A percentile compares a stretch with the other conserved stretches of the same genome.
These are phyloP conservation scores for Xerocomellus chrysenteron DNA, from an alignment of 768 basidiomycete genomes.

Conservation along the genomic window DNA sequence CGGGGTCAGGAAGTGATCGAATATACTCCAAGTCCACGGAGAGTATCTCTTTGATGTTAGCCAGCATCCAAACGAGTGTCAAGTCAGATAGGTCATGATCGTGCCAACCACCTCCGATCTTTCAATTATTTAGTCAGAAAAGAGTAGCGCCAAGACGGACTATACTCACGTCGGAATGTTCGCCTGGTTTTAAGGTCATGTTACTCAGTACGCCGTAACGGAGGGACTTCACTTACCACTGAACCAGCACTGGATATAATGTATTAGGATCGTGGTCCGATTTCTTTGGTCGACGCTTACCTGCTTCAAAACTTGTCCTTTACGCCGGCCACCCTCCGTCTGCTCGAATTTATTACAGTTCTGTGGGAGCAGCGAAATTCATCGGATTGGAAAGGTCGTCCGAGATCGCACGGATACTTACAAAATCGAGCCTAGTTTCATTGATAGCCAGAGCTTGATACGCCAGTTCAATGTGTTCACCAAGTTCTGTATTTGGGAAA, in stretches of 20 bases:
- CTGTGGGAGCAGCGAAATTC: constrained; percentile 31
- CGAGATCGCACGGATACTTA: constrained; percentile 31
- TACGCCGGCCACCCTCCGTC: constrained; percentile 47
- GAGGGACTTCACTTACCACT: constrained; percentile 42
- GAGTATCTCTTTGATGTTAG: constrained; percentile 54
- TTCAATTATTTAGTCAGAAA: not conserved
- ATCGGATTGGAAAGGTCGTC: not conserved
- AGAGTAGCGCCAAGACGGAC: not conserved
- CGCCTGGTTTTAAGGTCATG: constrained; percentile 22
- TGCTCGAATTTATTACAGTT: constrained; percentile 64
- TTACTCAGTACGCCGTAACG: not conserved
- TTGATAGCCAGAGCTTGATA: constrained; percentile 72
- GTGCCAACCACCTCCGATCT: constrained; percentile 72
- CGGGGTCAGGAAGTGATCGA: constrained; percentile 47
- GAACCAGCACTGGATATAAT: constrained; percentile 61
- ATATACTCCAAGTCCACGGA: constrained; percentile 58
- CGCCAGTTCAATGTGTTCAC: constrained; percentile 61
- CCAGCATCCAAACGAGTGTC: constrained; percentile 62
- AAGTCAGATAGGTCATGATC: constrained; percentile 69
- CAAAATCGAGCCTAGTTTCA: constrained; percentile 68
- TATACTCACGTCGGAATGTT: constrained; percentile 26
- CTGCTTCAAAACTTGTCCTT: constrained; percentile 63
- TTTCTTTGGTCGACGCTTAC: constrained; percentile 31
- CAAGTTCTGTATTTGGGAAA: constrained; percentile 58
- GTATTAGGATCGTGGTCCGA: constrained; percentile 3